Evolutionary conservation across 352 stramenopile genomes (phyloP).

Genomic region (Lagenidium giganteum): DNA sequence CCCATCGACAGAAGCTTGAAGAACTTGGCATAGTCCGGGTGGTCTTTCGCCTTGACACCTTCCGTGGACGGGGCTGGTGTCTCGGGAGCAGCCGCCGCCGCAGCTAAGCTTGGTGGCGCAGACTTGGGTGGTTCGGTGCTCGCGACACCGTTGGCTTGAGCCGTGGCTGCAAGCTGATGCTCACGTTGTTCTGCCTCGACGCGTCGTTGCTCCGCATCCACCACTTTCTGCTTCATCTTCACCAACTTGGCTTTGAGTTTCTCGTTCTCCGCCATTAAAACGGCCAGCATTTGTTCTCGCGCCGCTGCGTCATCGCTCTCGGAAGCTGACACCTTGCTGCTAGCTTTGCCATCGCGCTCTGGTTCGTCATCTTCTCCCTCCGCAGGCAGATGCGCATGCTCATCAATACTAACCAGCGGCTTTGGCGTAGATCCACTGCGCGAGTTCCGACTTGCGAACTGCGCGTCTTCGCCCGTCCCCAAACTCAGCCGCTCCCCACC

Average conservation of each 20-base stretch:
- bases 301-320: constrained; percentile 10
- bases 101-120: constrained; percentile 6
- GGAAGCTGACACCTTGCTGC: constrained; percentile 3
- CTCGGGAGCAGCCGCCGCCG: constrained; percentile 8
- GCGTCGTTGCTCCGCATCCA: constrained; percentile 42
- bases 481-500: background rate
- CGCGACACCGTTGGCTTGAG: constrained; percentile 4
- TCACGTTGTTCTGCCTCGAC: constrained; percentile 52
- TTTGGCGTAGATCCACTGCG: constrained; percentile 51
- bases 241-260: constrained; percentile 66
- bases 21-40: constrained; percentile 74
- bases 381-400: constrained; percentile 30
- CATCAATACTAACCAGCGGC: constrained; percentile 47
- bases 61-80: constrained; percentile 6
- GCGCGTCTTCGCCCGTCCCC: too few relatives aligned
- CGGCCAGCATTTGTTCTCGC: constrained; percentile 28
- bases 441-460: too few relatives aligned
- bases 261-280: constrained; percentile 74
- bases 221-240: constrained; percentile 68
- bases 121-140: constrained; percentile 5
- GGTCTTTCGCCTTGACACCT: constrained; percentile 54
- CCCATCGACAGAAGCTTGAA: constrained; percentile 85
- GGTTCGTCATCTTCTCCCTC: constrained; percentile 28
- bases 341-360: constrained; percentile 21
- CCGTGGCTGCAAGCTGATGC: constrained; percentile 14